These are phyloP conservation scores for Tieghemostelium lacteum DNA, from an alignment of 78 protist genomes.

Conservation along the genomic window DNA sequence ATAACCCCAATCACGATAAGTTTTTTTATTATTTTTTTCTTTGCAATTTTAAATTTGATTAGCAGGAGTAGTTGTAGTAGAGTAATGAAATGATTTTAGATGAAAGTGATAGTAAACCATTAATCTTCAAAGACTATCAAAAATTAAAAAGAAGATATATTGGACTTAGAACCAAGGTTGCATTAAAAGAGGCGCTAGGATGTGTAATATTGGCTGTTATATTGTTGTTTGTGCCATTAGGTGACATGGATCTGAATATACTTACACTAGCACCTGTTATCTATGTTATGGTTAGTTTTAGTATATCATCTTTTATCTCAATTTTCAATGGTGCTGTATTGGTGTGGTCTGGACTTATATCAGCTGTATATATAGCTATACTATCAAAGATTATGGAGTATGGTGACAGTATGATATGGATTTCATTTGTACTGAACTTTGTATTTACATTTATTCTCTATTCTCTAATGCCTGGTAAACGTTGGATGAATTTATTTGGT, in stretches of 20 bases:
- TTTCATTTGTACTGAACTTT: not conserved
- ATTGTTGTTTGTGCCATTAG: not conserved
- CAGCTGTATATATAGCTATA: not conserved
- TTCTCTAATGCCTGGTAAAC: not conserved
- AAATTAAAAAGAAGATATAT: not conserved
- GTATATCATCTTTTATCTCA: not conserved
- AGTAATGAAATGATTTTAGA: too few species aligned
- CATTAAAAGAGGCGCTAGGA: not conserved
- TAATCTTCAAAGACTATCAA: too few species aligned
- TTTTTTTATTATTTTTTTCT: too few species aligned
- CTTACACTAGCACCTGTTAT: not conserved
- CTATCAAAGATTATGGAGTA: not conserved
- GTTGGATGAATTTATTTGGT: not conserved
- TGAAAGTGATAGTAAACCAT: too few species aligned
- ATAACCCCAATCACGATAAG: too few species aligned
- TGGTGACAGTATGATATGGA: not conserved
- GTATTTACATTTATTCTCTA: not conserved
- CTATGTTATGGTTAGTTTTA: not conserved
- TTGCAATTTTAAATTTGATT: too few species aligned
- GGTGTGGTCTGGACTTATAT: not conserved
- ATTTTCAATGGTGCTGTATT: conserved; percentile 1
- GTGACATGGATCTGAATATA: not conserved
- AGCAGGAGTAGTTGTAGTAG: too few species aligned
- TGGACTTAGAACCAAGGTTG: not conserved
- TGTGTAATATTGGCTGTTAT: not conserved